These are phyloP conservation scores for Hericium alpestre DNA, from an alignment of 768 basidiomycete genomes.

Conservation along the genomic window DNA sequence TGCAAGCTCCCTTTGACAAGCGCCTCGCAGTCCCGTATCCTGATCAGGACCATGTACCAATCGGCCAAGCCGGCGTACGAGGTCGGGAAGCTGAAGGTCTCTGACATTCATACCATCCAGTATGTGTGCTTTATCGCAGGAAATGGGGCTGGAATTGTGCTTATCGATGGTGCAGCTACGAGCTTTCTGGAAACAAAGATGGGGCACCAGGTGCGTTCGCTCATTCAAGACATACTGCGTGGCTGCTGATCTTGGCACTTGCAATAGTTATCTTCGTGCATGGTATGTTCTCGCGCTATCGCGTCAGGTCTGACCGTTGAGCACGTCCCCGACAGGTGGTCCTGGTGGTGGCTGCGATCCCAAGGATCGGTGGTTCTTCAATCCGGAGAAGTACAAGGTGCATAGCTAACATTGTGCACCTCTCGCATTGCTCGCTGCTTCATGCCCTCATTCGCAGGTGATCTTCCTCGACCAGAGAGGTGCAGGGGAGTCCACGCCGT, in stretches of 20 bases:
- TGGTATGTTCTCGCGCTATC: slow-evolving; percentile 1
- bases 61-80: slow-evolving; percentile 6
- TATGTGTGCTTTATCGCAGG: background rate
- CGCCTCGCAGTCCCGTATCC: too few relatives aligned
- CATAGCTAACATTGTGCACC: background rate
- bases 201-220: slow-evolving; percentile 10
- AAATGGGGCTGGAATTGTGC: background rate
- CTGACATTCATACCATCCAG: slow-evolving; percentile 12
- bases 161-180: slow-evolving; percentile 8
- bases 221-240: background rate
- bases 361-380: slow-evolving; percentile 70
- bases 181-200: slow-evolving; percentile 10
- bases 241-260: background rate
- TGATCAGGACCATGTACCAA: slow-evolving; percentile 5
- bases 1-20: too few relatives aligned
- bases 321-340: slow-evolving; percentile 36
- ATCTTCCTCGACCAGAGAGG: slow-evolving; percentile 88
- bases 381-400: slow-evolving; percentile 78
- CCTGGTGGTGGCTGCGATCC: slow-evolving; percentile 69
- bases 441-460: slow-evolving; percentile 35
- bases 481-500: slow-evolving; percentile 79
- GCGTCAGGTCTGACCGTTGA: background rate
- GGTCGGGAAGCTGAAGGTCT: slow-evolving; percentile 10
- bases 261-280: slow-evolving; percentile 13
- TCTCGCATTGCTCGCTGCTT: background rate